phyloP scores from a whole-genome alignment of 1,284 basidiomycete species.

The Meripilus lineatus region DNA sequence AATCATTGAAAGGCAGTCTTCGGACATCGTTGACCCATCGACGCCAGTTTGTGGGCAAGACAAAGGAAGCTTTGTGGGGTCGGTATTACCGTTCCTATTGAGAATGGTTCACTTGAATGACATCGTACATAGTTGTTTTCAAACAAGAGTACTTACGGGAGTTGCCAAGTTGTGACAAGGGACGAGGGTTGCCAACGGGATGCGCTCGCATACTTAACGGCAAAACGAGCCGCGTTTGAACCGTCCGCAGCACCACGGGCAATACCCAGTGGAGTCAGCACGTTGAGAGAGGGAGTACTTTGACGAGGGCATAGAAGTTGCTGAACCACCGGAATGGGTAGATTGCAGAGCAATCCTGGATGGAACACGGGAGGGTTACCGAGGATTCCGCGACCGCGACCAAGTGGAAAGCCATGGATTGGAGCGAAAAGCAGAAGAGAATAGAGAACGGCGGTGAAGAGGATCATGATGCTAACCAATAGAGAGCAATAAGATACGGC shows the following conservation, averaged over 20 bases:
- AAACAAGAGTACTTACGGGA: conserved; percentile 48
- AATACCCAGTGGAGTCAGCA: conserved; percentile 47
- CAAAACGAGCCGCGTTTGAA: conserved; percentile 47
- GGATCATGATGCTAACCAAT: conserved; percentile 30
- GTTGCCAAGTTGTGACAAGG: conserved; percentile 47
- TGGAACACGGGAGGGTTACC: conserved; percentile 25
- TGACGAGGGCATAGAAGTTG: conserved; percentile 37
- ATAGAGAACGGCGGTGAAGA: conserved; percentile 32
- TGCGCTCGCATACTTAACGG: conserved; percentile 62
- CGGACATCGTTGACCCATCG: conserved; percentile 46
- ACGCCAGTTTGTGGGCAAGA: conserved; percentile 63
- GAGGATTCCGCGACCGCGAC: conserved; percentile 4
- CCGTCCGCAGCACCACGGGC: conserved; percentile 48
- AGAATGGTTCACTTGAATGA: conserved; percentile 4
- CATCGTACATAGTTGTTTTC: conserved; percentile 1
- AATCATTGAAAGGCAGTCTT: conserved; percentile 77
- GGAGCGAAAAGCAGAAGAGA: conserved; percentile 12
- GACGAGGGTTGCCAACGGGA: conserved; percentile 55
- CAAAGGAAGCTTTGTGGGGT: conserved; percentile 54
- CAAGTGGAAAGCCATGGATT: conserved; percentile 1
- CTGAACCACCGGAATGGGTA: conserved; percentile 38
- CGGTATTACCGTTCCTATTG: conserved; percentile 44
- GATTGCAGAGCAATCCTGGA: conserved; percentile 37
- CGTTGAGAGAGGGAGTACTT: conserved; percentile 19
- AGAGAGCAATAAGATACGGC: conserved; percentile 16